These are phyloP conservation scores for Tetrahymena elliotti DNA, from an alignment of 73 alveolate genomes.

Conservation along the genomic window DNA sequence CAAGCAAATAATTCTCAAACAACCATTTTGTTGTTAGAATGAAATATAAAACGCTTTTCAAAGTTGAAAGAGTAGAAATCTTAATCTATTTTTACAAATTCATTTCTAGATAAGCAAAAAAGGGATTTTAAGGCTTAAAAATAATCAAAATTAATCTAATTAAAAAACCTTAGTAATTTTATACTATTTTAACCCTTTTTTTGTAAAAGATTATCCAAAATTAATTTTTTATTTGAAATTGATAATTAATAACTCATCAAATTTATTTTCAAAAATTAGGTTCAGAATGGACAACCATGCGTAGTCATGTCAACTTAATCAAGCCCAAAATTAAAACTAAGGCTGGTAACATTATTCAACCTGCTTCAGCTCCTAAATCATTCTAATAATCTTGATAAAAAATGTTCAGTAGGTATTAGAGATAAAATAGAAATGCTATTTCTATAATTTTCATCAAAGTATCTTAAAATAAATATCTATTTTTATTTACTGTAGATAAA, in stretches of 20 bases:
- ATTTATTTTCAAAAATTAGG: slow-evolving; percentile 23
- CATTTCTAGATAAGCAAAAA: too few species aligned
- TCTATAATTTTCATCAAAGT: neutral
- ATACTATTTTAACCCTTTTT: neutral
- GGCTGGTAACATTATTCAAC: slow-evolving; percentile 65
- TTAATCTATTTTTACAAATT: too few species aligned
- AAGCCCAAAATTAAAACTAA: slow-evolving; percentile 57
- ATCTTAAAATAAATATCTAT: too few species aligned
- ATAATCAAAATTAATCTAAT: too few species aligned
- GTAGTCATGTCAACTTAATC: slow-evolving; percentile 38
- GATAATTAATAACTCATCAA: neutral
- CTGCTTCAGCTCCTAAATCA: slow-evolving; percentile 4
- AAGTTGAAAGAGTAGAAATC: too few species aligned
- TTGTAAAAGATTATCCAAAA: neutral
- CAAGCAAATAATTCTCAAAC: too few species aligned
- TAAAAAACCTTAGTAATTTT: neutral
- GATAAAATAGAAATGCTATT: neutral
- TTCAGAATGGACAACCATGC: slow-evolving; percentile 60
- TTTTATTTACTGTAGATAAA: neutral
- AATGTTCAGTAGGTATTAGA: neutral
- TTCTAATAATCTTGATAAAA: neutral
- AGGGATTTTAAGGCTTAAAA: too few species aligned
- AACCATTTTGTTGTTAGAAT: too few species aligned
- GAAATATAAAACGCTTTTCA: too few species aligned
- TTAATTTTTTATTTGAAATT: neutral